These are phyloP conservation scores for Ophiostoma novo-ulmi DNA, from an alignment of 2,329 filamentous ascomycete genomes.

Conservation along the genomic window DNA sequence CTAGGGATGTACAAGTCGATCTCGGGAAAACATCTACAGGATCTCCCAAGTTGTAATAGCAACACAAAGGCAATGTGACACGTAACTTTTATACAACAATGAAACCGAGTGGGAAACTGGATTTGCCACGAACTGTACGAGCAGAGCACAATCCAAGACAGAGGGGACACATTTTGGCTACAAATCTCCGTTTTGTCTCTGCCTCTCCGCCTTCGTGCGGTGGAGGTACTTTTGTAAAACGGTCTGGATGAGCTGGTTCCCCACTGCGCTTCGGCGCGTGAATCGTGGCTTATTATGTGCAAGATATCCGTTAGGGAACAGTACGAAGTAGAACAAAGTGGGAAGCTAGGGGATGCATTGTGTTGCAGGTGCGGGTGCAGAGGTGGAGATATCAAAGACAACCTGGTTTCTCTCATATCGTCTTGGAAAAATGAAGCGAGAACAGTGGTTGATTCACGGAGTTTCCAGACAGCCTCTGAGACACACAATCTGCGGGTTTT, in stretches of 20 bases:
- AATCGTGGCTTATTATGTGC: not conserved
- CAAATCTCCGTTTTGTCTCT: not conserved
- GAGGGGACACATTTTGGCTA: not conserved
- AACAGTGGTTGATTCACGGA: not conserved
- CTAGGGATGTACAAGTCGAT: not conserved
- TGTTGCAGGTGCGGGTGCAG: not conserved
- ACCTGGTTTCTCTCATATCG: not conserved
- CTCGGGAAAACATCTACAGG: no score
- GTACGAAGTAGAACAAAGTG: not conserved
- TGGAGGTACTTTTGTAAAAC: not conserved
- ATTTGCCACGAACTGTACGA: no score
- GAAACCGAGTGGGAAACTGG: no score
- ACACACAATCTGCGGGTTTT: not conserved
- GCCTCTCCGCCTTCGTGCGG: not conserved
- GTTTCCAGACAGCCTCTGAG: not conserved
- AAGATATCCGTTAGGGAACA: not conserved
- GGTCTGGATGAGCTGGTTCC: not conserved
- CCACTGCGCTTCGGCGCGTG: slow-evolving; percentile 1
- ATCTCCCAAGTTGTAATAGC: not conserved
- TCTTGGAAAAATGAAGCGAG: not conserved
- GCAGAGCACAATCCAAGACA: not conserved
- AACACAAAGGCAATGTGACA: not conserved
- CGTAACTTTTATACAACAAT: not conserved
- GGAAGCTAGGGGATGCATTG: not conserved
- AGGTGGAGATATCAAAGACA: not conserved